Percentiles rank a stretch among this genome's conserved stretches.
Conservation (phyloP, 129 eudicot species). For the Flaveria ramosissima region DNA sequence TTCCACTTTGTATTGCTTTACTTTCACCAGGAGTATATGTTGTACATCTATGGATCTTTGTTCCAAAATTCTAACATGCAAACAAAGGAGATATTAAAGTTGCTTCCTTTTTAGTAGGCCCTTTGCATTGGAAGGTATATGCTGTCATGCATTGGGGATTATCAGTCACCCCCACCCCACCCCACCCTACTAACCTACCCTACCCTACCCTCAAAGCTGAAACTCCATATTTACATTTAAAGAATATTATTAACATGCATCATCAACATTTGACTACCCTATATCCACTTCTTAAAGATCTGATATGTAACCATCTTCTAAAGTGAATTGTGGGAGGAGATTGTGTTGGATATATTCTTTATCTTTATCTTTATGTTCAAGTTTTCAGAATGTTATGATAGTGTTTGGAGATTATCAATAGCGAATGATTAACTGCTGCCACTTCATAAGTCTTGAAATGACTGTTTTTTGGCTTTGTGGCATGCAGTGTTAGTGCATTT, state of each 20-base stretch:
- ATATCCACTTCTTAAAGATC: constrained; percentile 30
- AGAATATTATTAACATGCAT: constrained; percentile 24
- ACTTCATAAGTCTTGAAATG: constrained; percentile 32
- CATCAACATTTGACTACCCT: constrained; percentile 4
- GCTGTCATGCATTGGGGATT: constrained; percentile 56
- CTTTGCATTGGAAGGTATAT: constrained; percentile 34
- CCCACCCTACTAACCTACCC: constrained; percentile 17
- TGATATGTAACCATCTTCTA: constrained; percentile 22
- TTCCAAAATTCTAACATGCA: constrained; percentile 59
- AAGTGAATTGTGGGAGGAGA: constrained; percentile 28
- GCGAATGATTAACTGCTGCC: constrained; percentile 30
- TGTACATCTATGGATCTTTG: constrained; percentile 63
- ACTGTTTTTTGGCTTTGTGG: constrained; percentile 10
- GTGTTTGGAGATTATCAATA: constrained; percentile 21
- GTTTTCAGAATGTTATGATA: constrained; percentile 24
- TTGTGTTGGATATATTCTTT: constrained; percentile 18
- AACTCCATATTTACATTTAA: constrained; percentile 23
- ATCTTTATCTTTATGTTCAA: constrained; percentile 17
- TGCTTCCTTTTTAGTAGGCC: constrained; percentile 55
- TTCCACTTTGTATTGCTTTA: constrained; percentile 60
- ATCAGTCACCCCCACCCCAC: constrained; percentile 27
- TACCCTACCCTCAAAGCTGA: constrained; percentile 27
- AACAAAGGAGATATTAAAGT: constrained; percentile 54
- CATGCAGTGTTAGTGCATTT: constrained; percentile 24
- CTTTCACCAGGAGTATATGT: constrained; percentile 46